Base-by-base conservation (phyloP, 73 alveolate genomes). In the Paramecium pentaurelia region DNA sequence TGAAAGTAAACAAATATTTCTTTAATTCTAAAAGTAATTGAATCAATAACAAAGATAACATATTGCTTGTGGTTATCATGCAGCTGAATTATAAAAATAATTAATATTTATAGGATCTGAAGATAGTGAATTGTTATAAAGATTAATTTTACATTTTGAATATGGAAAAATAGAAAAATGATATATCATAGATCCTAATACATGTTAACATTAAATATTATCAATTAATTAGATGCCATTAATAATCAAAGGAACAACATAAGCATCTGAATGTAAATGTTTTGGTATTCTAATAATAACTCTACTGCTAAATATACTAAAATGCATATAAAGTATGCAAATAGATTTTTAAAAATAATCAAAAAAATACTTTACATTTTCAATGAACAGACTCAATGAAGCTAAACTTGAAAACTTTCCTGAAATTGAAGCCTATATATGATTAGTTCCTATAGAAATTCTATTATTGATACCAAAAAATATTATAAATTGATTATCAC, bases 351-450 rank as follows among this genome's bases (percentile, higher is more conserved):
- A 38, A 89, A 71, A 32, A 71, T 8, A 83, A 77, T 25, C 22
- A 71, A 20, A 89, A 71, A 89, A 89, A 71, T 89, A 47, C 14
- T 89, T 58, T 60, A 71, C 47, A 32, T 89, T 89, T 45, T 89
- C 86, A 45, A 89, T 89, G 94, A 89, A 83, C 36, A 70, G 54
- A 30, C 77, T 89, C 30, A 89, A 70, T 89, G 94, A 89, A 16
- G 83, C 94, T 9, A 89, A 89, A 28, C 27, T 89, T 0, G 77
- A 77, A 7, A 89, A 89, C 68, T 89, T 89, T 83, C 94, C 94
- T 45, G 94, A 89, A 44, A 83, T 89, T n/a, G 94, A 89, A 10
- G 90, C 92, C 38, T 89, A 71, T 71, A 83, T 89, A 71, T 89
- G 0, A 60, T 89, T 11, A 49, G 84, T 11, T 89, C 92, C 32